Base-by-base conservation (phyloP, 2,329 filamentous ascomycete genomes). In the Fusarium chuoi region DNA sequence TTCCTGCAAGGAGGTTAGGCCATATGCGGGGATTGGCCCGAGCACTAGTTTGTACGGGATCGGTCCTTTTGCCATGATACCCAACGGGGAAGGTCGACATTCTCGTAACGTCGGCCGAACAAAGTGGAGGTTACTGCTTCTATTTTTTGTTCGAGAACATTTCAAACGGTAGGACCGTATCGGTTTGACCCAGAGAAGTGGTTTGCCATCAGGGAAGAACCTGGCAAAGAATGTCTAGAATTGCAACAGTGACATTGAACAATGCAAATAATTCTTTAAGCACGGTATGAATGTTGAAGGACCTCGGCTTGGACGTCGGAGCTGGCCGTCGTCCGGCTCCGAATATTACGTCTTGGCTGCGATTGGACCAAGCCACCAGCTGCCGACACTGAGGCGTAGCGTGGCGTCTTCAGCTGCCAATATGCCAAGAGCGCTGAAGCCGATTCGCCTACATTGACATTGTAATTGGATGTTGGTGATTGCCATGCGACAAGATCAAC, bases 21-120 rank as follows among this genome's bases (percentile, higher is more conserved):
- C 71, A 18, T 30, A 68, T 68, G 71, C 71, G 71, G 71, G 68
- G 71, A 33, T 54, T 68, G 71, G 42, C 41, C 70, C 62, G 68
- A 70, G 68, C 67, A 68, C 66, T 70, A 70, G 54, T 22, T 39
- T 38, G n/a, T 22, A 38, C 24, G 35, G 52, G 42, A 44, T 72
- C 71, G 71, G 71, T 67, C 71, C 71, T 74, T 68, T 69, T 74
- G 67, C 67, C 54, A 59, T 66, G 62, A 42, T 36, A 22, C 71
- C 58, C 36, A 74, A 74, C 67, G 46, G 41, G 71, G 71, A 68
- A 74, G 71, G 71, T 74, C 30, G 28, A 38, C 48, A 26, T 33
- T 52, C 35, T 49, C 18, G 35, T 39, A 57, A 26, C 58, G 62
- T 68, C 69, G 62, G 68, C 57, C 62, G 68, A 71, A 20, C 42